Evolutionary conservation across 75 land plant genomes (phyloP), one percentile per base, ranked within the genome.

Genomic region (Cunninghamia lanceolata): DNA sequence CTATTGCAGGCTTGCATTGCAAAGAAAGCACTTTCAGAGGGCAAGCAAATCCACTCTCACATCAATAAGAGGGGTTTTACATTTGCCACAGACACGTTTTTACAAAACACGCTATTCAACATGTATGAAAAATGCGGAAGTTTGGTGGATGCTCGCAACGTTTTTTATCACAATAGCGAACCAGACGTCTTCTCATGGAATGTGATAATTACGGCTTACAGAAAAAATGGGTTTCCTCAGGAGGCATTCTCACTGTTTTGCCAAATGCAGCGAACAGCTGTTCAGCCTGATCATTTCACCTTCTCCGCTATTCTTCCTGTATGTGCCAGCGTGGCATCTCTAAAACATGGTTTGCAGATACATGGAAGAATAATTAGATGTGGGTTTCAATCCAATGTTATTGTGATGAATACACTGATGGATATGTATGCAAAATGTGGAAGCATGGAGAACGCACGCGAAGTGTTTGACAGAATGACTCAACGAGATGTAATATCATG

Each of bases 391-490:
- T 40, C 38, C 6, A 17, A 78, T 71, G 81, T 87, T 25, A 85
- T 45, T 32, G 74, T 87, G 21, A 34, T 75, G 34, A 87, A 87
- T 70, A 88, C 90, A 19, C 63, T 91, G 14, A 68, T 89, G 28
- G 86, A 89, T 47, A 82, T 87, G 86, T 91, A 91, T 70, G 89
- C 86, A 2, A 87, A 87, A n/a, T 88, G 88, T 68, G 47, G 79
- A 2, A 59, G 85, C 50, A 85, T 91, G 83, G 43, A 34, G 3
- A 25, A 6, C 16, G 92, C 90, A 9, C 34, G 53, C 50, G 42
- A 13, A 4, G 21, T 91, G 38, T 91, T 91, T n/a, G 83, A 91
- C 14, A 75, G 16, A 28, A 89, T 87, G 84, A 75, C 73, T 38
- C 54, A 63, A 38, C 82, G 86, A 39, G 88, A 89, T 74, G 36